These are phyloP conservation scores for Exserohilum turcica DNA, from an alignment of 2,329 filamentous ascomycete genomes.

Conservation along the genomic window DNA sequence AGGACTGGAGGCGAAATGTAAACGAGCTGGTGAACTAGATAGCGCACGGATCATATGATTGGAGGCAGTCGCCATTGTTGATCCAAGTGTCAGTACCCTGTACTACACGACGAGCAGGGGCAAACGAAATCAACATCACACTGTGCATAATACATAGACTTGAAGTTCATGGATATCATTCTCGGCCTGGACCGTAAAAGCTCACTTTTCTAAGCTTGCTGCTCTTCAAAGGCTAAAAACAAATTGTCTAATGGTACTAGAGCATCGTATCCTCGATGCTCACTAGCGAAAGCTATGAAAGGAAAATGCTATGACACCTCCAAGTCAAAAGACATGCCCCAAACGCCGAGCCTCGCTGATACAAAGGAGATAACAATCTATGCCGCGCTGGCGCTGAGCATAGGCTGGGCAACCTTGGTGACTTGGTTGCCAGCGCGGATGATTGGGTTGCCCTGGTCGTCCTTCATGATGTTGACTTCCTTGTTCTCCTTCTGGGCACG, in stretches of 20 bases:
- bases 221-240: conserved; percentile 31
- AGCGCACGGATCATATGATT: conserved; percentile 7
- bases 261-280: conserved; percentile 25
- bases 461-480: conserved; percentile 78
- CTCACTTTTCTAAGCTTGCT: conserved; percentile 28
- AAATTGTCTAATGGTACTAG: conserved; percentile 36
- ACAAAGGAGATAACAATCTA: conserved; percentile 47
- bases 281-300: conserved; percentile 38
- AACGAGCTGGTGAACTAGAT: neutral
- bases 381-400: conserved; percentile 82
- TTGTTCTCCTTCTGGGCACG: conserved; percentile 59
- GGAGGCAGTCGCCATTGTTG: conserved; percentile 9
- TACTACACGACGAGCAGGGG: neutral
- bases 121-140: neutral
- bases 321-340: conserved; percentile 24
- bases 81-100: neutral
- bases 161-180: conserved; percentile 24
- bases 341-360: conserved; percentile 44
- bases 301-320: conserved; percentile 33
- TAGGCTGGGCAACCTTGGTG: conserved; percentile 80
- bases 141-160: neutral
- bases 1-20: neutral
- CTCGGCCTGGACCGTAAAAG: conserved; percentile 23
- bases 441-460: conserved; percentile 79
- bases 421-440: conserved; percentile 84